phyloP scores from a whole-genome alignment of 768 basidiomycete species.

The Pseudohyphozyma bogoriensis region DNA sequence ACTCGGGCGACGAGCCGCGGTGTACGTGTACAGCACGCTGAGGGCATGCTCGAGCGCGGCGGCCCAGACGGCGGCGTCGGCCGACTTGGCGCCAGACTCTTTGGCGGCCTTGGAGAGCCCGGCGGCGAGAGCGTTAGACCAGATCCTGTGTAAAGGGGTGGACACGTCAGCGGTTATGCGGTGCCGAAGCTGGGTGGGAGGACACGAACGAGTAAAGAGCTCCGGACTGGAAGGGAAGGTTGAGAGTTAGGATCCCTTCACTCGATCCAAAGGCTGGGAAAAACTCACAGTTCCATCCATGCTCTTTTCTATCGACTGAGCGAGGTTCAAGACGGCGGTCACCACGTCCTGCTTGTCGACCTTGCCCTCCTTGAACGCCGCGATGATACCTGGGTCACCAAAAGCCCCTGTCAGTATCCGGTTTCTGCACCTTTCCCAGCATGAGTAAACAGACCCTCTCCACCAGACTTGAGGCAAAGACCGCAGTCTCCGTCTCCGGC shows the following conservation, averaged over 20 bases:
- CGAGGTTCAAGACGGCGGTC: conserved; percentile 16
- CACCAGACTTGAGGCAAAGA: conserved; percentile 55
- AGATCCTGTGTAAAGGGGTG: conserved; percentile 20
- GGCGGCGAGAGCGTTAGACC: conserved; percentile 28
- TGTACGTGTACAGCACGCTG: conserved; percentile 31
- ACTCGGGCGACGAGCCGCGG: conserved; percentile 38
- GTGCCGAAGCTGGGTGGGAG: no score
- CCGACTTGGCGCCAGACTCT: not conserved
- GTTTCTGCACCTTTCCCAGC: no score
- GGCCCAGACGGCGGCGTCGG: conserved; percentile 12
- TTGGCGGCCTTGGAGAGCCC: conserved; percentile 11
- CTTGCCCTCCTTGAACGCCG: not conserved
- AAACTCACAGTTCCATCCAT: conserved; percentile 28
- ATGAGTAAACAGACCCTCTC: conserved; percentile 29
- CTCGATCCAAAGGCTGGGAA: conserved; percentile 23
- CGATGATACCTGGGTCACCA: not conserved
- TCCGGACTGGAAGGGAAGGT: not conserved
- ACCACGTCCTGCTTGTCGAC: conserved; percentile 15
- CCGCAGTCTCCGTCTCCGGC: conserved; percentile 79
- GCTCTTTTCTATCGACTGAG: conserved; percentile 22
- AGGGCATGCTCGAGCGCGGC: conserved; percentile 22
- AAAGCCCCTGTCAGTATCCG: no score
- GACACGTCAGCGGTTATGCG: no score
- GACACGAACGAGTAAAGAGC: not conserved
- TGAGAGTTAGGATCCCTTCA: no score